Conservation (phyloP, 495 filamentous ascomycete genomes). For the Trichoderma asperelloides region DNA sequence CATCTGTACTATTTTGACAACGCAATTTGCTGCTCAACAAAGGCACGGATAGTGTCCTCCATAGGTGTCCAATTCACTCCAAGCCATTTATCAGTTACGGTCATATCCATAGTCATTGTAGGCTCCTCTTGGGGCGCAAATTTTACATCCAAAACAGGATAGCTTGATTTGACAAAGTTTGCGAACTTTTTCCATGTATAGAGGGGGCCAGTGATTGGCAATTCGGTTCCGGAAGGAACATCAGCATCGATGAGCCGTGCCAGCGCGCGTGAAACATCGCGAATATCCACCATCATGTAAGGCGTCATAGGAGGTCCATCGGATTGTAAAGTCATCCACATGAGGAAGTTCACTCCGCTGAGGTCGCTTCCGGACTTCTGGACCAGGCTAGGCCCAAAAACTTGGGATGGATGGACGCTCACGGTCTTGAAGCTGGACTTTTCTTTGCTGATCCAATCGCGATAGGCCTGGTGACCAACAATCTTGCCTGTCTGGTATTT, state of each 20-base stretch:
- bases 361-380: background rate
- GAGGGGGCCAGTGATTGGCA: background rate
- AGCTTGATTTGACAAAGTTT: background rate
- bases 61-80: background rate
- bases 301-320: constrained; percentile 2
- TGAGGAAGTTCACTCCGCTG: background rate
- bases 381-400: background rate
- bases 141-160: background rate
- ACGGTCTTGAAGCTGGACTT: background rate
- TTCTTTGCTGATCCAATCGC: background rate
- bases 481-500: constrained; percentile 6
- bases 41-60: background rate
- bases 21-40: background rate
- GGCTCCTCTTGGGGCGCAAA: background rate
- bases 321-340: background rate
- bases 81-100: background rate
- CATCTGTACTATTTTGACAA: background rate
- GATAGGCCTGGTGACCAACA: background rate
- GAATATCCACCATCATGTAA: background rate
- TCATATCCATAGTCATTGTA: background rate
- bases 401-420: background rate
- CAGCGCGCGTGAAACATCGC: background rate
- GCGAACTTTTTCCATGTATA: background rate
- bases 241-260: background rate
- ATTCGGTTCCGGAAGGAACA: background rate